A percentile compares a stretch with the other conserved stretches of the same genome.
phyloP scores from a whole-genome alignment of 2,329 filamentous ascomycete species.

The Pochonia chlamydosporia region DNA sequence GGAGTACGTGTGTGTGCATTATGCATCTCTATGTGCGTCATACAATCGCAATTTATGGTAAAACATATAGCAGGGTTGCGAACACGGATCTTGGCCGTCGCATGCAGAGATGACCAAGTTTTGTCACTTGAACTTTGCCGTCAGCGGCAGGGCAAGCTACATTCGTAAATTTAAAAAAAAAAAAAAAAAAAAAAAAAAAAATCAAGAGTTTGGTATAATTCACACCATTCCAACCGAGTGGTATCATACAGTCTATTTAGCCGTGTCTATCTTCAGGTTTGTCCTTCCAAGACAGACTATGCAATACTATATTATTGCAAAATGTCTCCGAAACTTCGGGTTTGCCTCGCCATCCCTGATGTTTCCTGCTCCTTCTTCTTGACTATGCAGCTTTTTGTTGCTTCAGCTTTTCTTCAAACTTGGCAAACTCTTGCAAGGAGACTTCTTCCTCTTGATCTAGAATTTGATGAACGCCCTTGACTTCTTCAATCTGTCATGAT shows the following conservation, averaged over 20 bases:
- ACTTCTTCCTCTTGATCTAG: conserved; percentile 90
- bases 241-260: neutral
- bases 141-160: too few species aligned
- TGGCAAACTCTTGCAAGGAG: conserved; percentile 79
- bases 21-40: neutral
- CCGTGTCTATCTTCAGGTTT: neutral
- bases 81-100: too few species aligned
- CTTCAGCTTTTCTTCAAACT: conserved; percentile 80
- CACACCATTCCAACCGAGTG: neutral
- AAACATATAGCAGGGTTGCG: neutral
- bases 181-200: too few species aligned
- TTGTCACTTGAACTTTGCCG: too few species aligned
- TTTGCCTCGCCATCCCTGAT: too few species aligned
- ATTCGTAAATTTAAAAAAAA: too few species aligned
- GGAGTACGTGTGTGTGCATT: neutral
- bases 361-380: neutral
- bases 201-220: too few species aligned
- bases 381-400: conserved; percentile 39
- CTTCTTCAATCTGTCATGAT: conserved; percentile 74
- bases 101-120: too few species aligned
- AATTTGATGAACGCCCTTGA: conserved; percentile 86
- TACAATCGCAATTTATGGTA: neutral
- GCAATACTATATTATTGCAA: too few species aligned
- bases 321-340: too few species aligned
- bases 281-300: too few species aligned